Base-by-base conservation (phyloP, 345 rosid genomes). In the Erodium maritimum region DNA sequence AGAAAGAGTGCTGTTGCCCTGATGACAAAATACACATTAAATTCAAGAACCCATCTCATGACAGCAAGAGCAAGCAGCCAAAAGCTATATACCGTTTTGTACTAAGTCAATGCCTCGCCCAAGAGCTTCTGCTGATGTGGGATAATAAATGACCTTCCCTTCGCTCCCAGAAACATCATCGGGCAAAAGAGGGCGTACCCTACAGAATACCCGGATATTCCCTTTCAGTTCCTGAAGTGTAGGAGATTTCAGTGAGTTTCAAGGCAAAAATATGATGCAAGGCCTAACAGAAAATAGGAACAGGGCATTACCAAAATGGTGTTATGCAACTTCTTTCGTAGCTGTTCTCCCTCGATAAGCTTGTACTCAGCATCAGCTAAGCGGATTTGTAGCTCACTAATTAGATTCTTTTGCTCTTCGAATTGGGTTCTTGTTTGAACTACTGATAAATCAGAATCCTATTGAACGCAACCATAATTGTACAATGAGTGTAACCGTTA, bases 131-230 rank as follows among this genome's bases (percentile, higher is more conserved):
- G 70, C 34, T 2, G 96, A 70, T 14, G 88, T 69, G 21, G 95
- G 99, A 67, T 83, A 93, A 17, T 85, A 67, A 20, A 93, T 69
- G 1, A 84, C 82, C 5, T 73, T 25, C 33, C 33, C 71, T 54
- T 87, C 96, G n/a, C 71, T 52, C 21, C 78, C 81, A 45, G 55
- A 77, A 59, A 84, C 80, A 65, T 93, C 96, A 65, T 89, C 94
- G 1, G 91, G 89, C 63, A 85, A 70, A 59, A 78, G 37, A 50
- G 96, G 99, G 3, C 99, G 94, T 42, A 93, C 96, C 59, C 99
- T 78, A 58, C 96, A 93, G 62, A 93, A 93, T 0, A 93, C 99
- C 6, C 99, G 83, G 52, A 93, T 93, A 51, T 91, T 91, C 19
- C 98, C 98, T 80, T 91, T 91, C 10, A 91, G 69, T 79, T 91